phyloP scores from a whole-genome alignment of 208 protist species.

The Wallacemonas rigidus region DNA sequence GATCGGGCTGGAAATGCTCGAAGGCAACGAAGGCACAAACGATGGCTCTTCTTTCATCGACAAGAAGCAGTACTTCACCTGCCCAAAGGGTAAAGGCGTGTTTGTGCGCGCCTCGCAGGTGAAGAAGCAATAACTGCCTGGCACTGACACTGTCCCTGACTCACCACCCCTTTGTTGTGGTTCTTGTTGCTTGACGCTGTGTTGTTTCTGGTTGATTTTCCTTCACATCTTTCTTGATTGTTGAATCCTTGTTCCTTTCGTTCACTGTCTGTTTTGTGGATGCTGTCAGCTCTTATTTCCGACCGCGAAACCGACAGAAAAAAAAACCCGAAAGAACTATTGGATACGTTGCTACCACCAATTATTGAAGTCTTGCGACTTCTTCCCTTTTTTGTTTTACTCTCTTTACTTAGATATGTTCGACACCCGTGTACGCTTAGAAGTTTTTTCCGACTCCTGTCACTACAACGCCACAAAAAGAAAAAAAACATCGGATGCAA shows the following conservation, averaged over 20 bases:
- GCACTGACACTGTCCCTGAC: too few species aligned
- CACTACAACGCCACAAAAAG: neutral
- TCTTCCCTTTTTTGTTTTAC: conserved; percentile 12
- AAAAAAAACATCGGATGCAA: neutral
- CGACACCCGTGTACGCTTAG: conserved; percentile 18
- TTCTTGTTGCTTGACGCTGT: conserved; percentile 1
- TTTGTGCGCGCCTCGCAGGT: conserved; percentile 90
- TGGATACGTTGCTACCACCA: neutral
- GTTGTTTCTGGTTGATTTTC: neutral
- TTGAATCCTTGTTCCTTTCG: conserved; percentile 11
- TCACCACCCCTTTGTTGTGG: too few species aligned
- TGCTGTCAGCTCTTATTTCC: neutral
- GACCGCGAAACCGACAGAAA: neutral
- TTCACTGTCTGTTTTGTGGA: neutral
- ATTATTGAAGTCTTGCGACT: neutral
- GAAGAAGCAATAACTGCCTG: conserved; percentile 34
- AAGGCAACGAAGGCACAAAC: conserved; percentile 89
- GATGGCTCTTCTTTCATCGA: conserved; percentile 91
- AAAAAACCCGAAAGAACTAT: neutral
- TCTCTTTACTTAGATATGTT: conserved; percentile 4
- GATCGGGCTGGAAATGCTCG: conserved; percentile 91
- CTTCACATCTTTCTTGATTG: conserved; percentile 17
- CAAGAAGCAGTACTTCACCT: conserved; percentile 91
- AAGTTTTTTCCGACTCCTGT: conserved; percentile 11
- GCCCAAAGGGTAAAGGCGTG: conserved; percentile 87